Evolutionary conservation across 2,329 filamentous ascomycete genomes (phyloP).

Genomic region (Fusarium phyllophilum): DNA sequence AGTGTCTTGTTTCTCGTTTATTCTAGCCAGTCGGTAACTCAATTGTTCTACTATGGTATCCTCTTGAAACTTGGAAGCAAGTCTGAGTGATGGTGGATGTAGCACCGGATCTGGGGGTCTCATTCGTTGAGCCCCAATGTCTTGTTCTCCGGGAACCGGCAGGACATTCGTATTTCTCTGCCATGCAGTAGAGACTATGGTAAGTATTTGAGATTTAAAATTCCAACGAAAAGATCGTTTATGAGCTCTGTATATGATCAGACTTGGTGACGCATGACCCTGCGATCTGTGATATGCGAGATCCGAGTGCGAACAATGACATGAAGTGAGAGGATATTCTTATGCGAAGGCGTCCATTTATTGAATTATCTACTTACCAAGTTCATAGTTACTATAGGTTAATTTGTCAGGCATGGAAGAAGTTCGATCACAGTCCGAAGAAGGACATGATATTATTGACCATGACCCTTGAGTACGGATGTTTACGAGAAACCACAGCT

Average conservation of each 20-base stretch:
- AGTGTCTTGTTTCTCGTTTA: constrained; percentile 1
- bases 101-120: not conserved
- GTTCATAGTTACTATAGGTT: not conserved
- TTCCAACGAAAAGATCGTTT: not conserved
- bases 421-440: not conserved
- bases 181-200: not conserved
- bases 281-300: not conserved
- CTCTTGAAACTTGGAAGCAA: not conserved
- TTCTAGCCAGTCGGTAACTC: not conserved
- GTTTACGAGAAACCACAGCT: not conserved
- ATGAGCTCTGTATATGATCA: not conserved
- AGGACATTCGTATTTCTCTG: not conserved
- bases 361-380: too few species aligned
- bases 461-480: not conserved
- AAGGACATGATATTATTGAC: not conserved
- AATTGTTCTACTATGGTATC: not conserved
- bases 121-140: not conserved
- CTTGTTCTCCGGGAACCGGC: not conserved
- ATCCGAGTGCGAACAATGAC: not conserved
- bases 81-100: not conserved
- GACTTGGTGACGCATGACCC: not conserved
- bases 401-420: not conserved
- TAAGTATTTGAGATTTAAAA: not conserved
- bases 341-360: not conserved
- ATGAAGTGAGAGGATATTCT: not conserved